Evolutionary conservation across 495 filamentous ascomycete species (phyloP), one percentile per base, ranked within the genome.

Genomic region (Penicillium longicatenatum): DNA sequence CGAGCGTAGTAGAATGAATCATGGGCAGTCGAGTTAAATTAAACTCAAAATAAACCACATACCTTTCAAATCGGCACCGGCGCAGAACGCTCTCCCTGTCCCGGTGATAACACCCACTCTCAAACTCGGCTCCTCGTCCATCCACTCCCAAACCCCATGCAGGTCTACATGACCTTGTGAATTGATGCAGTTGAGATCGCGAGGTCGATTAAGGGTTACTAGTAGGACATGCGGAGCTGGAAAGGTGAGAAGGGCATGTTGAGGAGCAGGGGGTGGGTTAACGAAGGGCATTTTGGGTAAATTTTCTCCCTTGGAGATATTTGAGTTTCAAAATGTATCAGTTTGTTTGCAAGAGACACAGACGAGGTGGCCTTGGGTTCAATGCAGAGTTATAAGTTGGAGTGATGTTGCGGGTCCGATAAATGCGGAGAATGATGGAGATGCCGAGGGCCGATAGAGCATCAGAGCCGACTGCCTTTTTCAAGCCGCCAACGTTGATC

Each of bases 31-130:
- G n/a, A 14, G 11, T 6, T 41, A 41, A 41, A 16, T 0, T 16
- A 53, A 47, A 19, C 26, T 26, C 26, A 4, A 26, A 26, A 26
- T 6, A 4, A 26, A 26, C 0, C 4, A 39, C 37, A 39, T 51
- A 78, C 78, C 80, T 63, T 82, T 84, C 37, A 86, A 55, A 69
- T 86, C 84, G 4, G 82, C 81, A 1, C 84, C 84, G 0, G 84
- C 84, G 60, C 82, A 86, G 54, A 86, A 86, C 2, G 83, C 80
- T 50, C 78, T 72, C 19, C 84, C 84, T 17, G 67, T 71, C 0
- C 83, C 84, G 0, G 84, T 86, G 12, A 86, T 58, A 20, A 86
- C 75, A 3, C 76, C 83, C 8, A 84, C 80, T 12, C 80, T 78
- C 14, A 86, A 59, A 3, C 66, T 70, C 0, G 84, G 82, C 65